phyloP scores from a whole-genome alignment of 169 alveolate species.

The Eimeria nieschulzi region DNA sequence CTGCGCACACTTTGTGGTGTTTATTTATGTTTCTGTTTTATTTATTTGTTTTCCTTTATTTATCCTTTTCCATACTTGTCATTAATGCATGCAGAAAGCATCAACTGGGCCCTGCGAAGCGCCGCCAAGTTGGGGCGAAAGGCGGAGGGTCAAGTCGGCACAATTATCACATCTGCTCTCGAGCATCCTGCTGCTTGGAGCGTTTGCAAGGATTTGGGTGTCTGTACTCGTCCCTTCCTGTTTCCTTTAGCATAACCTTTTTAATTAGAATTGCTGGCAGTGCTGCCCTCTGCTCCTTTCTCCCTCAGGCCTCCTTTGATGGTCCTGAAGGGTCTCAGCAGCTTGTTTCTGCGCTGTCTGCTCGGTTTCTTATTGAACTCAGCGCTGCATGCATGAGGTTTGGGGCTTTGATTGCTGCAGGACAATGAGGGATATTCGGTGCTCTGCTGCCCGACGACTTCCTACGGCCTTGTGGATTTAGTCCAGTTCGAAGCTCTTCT shows the following conservation, averaged over 20 bases:
- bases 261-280: too few species aligned
- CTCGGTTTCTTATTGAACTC: too few species aligned
- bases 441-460: not conserved
- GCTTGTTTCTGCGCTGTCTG: too few species aligned
- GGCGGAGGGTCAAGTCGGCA: not conserved
- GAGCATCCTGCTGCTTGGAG: constrained; percentile 31
- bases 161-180: constrained; percentile 3
- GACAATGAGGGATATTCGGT: constrained; percentile 7
- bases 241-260: not conserved
- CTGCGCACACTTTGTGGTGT: not conserved
- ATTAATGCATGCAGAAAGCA: not conserved
- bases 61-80: not conserved
- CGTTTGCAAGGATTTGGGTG: constrained; percentile 24
- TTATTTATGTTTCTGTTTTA: not conserved
- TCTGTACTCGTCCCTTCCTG: not conserved
- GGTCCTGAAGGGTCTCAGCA: too few species aligned
- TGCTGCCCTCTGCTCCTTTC: too few species aligned
- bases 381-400: not conserved
- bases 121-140: not conserved
- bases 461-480: constrained; percentile 10
- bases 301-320: too few species aligned
- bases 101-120: constrained; percentile 38
- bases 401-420: constrained; percentile 9
- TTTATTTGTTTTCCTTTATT: not conserved
- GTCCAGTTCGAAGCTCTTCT: not conserved